phyloP scores from a whole-genome alignment of 208 protist genomes.

The Trypanosoma congolense region DNA sequence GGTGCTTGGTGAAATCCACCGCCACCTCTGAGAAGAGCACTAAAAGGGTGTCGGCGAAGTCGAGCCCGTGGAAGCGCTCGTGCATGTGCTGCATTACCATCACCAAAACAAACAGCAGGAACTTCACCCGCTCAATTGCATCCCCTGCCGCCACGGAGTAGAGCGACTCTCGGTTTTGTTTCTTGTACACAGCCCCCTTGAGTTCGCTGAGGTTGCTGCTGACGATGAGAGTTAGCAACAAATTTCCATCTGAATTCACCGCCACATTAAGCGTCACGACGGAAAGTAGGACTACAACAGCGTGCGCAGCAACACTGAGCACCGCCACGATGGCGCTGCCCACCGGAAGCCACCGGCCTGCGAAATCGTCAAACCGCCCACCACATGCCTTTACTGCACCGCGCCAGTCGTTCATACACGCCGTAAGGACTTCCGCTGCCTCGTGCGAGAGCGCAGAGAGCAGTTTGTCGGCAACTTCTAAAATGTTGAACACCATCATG shows the following conservation, averaged over 20 bases:
- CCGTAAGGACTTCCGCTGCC: conserved; percentile 83
- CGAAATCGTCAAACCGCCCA: not conserved
- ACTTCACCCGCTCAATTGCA: conserved; percentile 87
- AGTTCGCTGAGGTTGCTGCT: conserved; percentile 92
- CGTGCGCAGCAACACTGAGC: conserved; percentile 54
- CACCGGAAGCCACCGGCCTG: conserved; percentile 24
- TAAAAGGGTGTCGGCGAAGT: conserved; percentile 27
- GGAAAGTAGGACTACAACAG: conserved; percentile 73
- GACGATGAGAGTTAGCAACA: conserved; percentile 90
- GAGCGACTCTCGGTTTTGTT: conserved; percentile 77
- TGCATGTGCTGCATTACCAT: conserved; percentile 62
- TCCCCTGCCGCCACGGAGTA: conserved; percentile 82
- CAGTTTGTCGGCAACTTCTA: conserved; percentile 89
- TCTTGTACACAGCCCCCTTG: conserved; percentile 93
- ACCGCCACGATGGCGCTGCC: conserved; percentile 22
- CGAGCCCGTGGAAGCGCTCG: conserved; percentile 29
- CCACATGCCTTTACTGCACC: not conserved
- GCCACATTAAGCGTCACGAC: conserved; percentile 92
- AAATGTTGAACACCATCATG: conserved; percentile 93
- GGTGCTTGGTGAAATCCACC: conserved; percentile 90
- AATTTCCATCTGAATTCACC: conserved; percentile 86
- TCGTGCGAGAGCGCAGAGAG: conserved; percentile 89
- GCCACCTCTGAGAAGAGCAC: conserved; percentile 60
- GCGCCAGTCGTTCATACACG: conserved; percentile 17
- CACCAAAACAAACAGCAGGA: conserved; percentile 79